A percentile compares a stretch with the other conserved stretches of the same genome.
Evolutionary conservation across 495 filamentous ascomycete genomes (phyloP).

Genomic region (Aspergillus carlsbadensis): DNA sequence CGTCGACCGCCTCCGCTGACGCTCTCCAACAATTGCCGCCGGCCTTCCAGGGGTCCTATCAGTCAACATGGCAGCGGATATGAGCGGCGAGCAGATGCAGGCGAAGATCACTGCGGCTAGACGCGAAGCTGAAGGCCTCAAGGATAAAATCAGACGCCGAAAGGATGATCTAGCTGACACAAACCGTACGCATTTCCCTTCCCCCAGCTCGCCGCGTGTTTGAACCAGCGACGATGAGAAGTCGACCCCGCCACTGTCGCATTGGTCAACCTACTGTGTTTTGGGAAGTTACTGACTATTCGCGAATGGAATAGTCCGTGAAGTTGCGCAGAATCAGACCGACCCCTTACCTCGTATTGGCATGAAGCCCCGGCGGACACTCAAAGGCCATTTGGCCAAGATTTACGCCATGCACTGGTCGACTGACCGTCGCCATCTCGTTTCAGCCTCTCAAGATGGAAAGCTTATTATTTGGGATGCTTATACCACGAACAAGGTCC

Average conservation of each 20-base stretch:
- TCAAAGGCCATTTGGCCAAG: conserved; percentile 97
- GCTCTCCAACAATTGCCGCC: conserved; percentile 21
- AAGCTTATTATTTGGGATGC: conserved; percentile 99
- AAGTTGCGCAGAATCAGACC: conserved; percentile 83
- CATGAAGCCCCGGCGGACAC: conserved; percentile 92
- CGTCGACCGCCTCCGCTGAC: conserved; percentile 18
- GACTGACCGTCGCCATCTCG: conserved; percentile 94
- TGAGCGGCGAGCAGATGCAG: conserved; percentile 73
- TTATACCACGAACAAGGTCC: conserved; percentile 99
- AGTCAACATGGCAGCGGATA: conserved; percentile 57
- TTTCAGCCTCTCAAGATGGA: conserved; percentile 97
- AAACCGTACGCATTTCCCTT: conserved; percentile 68
- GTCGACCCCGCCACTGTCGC: background rate
- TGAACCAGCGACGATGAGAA: background rate
- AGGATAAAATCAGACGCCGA: conserved; percentile 98
- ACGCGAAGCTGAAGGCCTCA: conserved; percentile 95
- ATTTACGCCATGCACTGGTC: conserved; percentile 99
- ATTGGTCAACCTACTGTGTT: conserved; percentile 12
- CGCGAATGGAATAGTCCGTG: conserved; percentile 64
- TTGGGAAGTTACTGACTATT: conserved; percentile 19
- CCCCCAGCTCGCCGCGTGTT: background rate
- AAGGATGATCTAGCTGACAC: conserved; percentile 99
- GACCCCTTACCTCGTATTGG: conserved; percentile 86
- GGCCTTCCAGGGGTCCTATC: conserved; percentile 25
- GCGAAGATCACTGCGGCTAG: conserved; percentile 92